Base-by-base conservation (phyloP, 139 green algal genomes). In the Pleodorina starrii region DNA sequence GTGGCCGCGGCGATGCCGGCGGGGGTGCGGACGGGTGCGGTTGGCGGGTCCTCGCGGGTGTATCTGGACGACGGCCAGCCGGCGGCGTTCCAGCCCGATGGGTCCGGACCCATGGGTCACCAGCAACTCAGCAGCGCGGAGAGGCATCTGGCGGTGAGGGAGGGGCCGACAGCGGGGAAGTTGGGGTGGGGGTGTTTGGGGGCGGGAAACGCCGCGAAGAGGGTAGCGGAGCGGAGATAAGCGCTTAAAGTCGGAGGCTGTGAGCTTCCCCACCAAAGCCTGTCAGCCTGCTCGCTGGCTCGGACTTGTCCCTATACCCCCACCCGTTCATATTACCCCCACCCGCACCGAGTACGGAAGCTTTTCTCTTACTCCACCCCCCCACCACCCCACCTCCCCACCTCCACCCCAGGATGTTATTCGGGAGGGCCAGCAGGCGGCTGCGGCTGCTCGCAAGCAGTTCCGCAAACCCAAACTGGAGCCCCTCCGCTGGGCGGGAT, bases 11-110 rank as follows among this genome's bases (percentile, higher is more conserved):
- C 57, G 21, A 11, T 32, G 57, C 21, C 5, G 21, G 21, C 57
- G 57, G 12, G 57, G 57, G 57, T 69, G 21, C 12, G 12, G 23
- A n/a, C 19, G 57, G 57, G 12, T 29, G 32, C 35, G 16, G 69
- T 32, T 4, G 14, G 16, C 21, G 32, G 16, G 63, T 32, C 63
- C 63, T 73, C 63, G n/a, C 63, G 32, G 4, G 40, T 77, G 69
- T 57, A 38, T 19, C 72, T 80, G 72, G 72, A 80, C 42, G 72
- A 80, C 27, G 42, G 72, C 42, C 72, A 59, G 38, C 42, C 42
- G 7, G 72, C 72, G 10, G 14, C 2, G 4, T 5, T 80, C 27
- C 72, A 40, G 72, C 42, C 72, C 72, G 16, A 9, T 11, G 57
- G 69, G 35, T 73, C 54, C 7, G 54, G 9, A 2, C 9, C 54